Evolutionary conservation across 352 stramenopile genomes (phyloP), one percentile per base, ranked within the genome.

Genomic region (Phytopythium mirpurense): DNA sequence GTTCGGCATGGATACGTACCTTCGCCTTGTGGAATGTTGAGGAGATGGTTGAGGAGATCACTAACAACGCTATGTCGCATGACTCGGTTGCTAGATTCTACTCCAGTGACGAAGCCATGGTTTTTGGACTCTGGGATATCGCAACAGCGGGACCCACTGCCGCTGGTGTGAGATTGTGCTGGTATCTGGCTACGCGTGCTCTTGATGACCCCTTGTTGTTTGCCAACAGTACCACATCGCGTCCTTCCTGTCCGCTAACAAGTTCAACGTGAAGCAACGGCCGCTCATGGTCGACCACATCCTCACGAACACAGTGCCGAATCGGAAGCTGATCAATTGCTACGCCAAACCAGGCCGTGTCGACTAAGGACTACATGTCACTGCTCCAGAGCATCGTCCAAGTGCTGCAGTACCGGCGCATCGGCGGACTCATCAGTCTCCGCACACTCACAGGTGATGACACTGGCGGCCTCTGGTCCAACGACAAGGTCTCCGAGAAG

Each of bases 371-470:
- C 44, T 77, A 74, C 50, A 46, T 77, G 23, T 55, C 54, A 14
- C 21, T 74, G 23, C 58, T 77, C 26, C 51, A 70, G 37, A 65
- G 56, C 43, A 54, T 75, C 31, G 49, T 68, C 42, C 49, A 70
- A 41, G 59, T 56, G 35, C 52, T 75, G 21, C 46, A 54, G 37
- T 72, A 63, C 29, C 68, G 56, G 0, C 48, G 35, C 23, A 67
- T 80, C 19, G 67, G 64, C n/a, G 67, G 77, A 29, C 60, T 80
- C 0, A 51, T 83, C 12, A 82, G 70, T 38, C 55, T 86, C 46
- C 70, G 82, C 36, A 78, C 70, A 1, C 60, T 77, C 29, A 57
- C 60, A 2, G 51, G 40, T 7, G 58, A 55, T 29, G 62, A 72
- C 36, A 64, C 32, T n/a, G 68, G 59, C 16, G 59, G 57, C 18